Percentiles rank a stretch among this genome's conserved stretches.
phyloP scores from a whole-genome alignment of 129 eudicot species.

The carrot (Daucus carota) region DNA sequence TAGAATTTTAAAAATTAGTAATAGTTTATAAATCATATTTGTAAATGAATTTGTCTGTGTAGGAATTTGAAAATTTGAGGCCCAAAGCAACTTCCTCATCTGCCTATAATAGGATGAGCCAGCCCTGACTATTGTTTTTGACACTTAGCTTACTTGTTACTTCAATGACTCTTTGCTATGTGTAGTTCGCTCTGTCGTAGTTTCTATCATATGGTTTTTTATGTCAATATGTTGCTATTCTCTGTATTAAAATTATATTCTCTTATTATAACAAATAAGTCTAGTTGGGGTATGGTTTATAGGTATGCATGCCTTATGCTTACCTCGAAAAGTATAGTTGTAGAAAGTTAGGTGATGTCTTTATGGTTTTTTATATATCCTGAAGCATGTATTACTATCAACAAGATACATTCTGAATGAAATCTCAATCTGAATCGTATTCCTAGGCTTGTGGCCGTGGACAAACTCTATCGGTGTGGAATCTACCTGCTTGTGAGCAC shows the following conservation, averaged over 20 bases:
- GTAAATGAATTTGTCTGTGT: too few relatives aligned
- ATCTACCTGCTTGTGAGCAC: conserved; percentile 78
- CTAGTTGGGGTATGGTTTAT: not conserved
- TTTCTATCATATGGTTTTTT: not conserved
- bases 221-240: not conserved
- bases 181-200: not conserved
- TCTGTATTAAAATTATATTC: not conserved
- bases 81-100: too few relatives aligned
- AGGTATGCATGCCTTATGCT: not conserved
- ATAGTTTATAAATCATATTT: too few relatives aligned
- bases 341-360: not conserved
- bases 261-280: not conserved
- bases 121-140: not conserved
- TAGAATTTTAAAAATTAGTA: too few relatives aligned
- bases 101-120: too few relatives aligned
- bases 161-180: not conserved
- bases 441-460: conserved; percentile 84
- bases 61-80: too few relatives aligned
- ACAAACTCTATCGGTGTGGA: conserved; percentile 69
- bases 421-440: conserved; percentile 5
- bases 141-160: not conserved
- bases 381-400: not conserved
- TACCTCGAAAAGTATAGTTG: not conserved
- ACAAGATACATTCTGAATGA: not conserved
- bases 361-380: not conserved